These are phyloP conservation scores for Entomortierella lignicola DNA, from an alignment of 192 early-diverging fungal species.

Conservation along the genomic window DNA sequence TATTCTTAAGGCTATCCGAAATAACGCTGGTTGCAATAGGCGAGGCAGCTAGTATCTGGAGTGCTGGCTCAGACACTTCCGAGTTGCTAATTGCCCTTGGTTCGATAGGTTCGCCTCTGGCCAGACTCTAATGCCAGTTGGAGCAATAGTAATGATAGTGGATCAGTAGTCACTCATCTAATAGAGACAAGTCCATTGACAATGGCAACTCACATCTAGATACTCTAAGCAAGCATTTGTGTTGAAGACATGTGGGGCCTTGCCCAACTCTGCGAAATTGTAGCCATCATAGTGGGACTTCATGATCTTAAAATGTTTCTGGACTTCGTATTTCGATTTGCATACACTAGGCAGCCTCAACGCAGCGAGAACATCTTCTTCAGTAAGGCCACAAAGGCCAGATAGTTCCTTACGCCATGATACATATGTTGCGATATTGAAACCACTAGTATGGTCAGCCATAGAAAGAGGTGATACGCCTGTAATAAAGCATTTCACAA, in stretches of 20 bases:
- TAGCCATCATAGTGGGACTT: slow-evolving; percentile 33
- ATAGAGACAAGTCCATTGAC: slow-evolving; percentile 6
- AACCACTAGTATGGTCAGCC: slow-evolving; percentile 48
- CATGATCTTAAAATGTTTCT: slow-evolving; percentile 34
- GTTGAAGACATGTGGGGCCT: slow-evolving; percentile 34
- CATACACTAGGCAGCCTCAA: slow-evolving; percentile 19
- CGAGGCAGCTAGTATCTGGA: slow-evolving; percentile 42
- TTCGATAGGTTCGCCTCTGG: neutral
- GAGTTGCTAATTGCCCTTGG: slow-evolving; percentile 37
- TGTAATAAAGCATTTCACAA: slow-evolving; percentile 52
- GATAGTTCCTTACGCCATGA: slow-evolving; percentile 3
- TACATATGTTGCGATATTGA: slow-evolving; percentile 44
- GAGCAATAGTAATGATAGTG: slow-evolving; percentile 2
- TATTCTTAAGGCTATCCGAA: slow-evolving; percentile 3
- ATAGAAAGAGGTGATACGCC: slow-evolving; percentile 51
- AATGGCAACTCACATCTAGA: slow-evolving; percentile 26
- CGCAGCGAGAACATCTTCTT: slow-evolving; percentile 30
- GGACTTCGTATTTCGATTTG: slow-evolving; percentile 7
- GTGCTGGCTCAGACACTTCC: slow-evolving; percentile 33
- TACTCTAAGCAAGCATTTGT: slow-evolving; percentile 50
- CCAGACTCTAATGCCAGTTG: neutral
- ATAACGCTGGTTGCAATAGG: slow-evolving; percentile 39
- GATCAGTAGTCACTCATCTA: neutral
- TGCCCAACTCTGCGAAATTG: slow-evolving; percentile 13
- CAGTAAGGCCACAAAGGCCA: slow-evolving; percentile 41